Evolutionary conservation across 805 yeast genomes (phyloP).

Genomic region (Candida parachauliodes): DNA sequence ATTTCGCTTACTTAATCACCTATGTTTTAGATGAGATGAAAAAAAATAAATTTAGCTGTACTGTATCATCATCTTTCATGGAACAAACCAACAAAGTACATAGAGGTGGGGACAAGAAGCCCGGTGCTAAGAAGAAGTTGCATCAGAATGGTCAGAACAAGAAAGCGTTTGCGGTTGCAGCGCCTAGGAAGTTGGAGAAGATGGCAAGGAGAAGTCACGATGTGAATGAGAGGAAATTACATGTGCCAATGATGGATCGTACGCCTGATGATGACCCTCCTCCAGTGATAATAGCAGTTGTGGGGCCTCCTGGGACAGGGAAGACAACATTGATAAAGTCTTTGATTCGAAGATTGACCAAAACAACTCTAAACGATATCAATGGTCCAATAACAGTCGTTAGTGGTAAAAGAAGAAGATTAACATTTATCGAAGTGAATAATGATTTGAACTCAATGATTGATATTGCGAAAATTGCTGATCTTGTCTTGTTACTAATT

Average conservation of each 20-base stretch:
- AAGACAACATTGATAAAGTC: constrained; percentile 91
- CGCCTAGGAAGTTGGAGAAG: constrained; percentile 80
- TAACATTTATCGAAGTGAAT: constrained; percentile 89
- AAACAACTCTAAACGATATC: constrained; percentile 78
- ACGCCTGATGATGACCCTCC: constrained; percentile 98
- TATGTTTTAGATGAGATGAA: constrained; percentile 3
- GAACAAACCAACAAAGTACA: constrained; percentile 72
- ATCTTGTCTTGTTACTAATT: constrained; percentile 78
- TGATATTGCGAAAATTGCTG: constrained; percentile 94
- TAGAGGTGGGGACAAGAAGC: constrained; percentile 47
- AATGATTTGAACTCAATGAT: constrained; percentile 94
- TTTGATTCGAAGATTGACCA: constrained; percentile 79
- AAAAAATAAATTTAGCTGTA: neutral
- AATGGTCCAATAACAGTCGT: constrained; percentile 97
- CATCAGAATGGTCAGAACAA: constrained; percentile 72
- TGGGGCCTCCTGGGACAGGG: constrained; percentile 99
- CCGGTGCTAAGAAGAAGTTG: constrained; percentile 77
- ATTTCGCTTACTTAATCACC: constrained; percentile 4
- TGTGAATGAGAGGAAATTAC: constrained; percentile 74
- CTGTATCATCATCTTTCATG: neutral
- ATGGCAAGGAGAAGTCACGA: constrained; percentile 85
- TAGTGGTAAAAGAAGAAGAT: constrained; percentile 87
- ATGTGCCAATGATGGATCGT: constrained; percentile 96
- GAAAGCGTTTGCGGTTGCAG: constrained; percentile 43
- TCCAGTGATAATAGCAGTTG: constrained; percentile 93